Base-by-base conservation (phyloP, 257 asterid genomes). In the Dorcoceras hygrometricum region DNA sequence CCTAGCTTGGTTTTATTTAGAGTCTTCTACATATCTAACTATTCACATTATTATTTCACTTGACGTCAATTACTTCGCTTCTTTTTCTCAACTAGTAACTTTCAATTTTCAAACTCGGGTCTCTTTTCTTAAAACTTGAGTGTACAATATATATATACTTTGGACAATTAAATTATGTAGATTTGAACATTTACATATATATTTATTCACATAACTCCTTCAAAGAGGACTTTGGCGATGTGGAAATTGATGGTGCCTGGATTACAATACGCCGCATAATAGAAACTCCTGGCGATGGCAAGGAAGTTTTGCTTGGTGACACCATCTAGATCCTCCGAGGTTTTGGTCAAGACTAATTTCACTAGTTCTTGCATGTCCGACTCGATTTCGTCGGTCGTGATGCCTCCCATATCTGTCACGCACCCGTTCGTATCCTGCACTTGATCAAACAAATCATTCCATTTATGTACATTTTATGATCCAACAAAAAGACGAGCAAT, bases 211-310 rank as follows among this genome's bases (percentile, higher is more conserved):
- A 59, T 19, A 6, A 81, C 89, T 72, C 79, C 83, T 59, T 86
- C 81, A 68, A 89, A 92, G 51, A 92, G 93, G 29, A 92, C 96
- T 79, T 86, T 87, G 20, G 84, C 60, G 18, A 89, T 76, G 69
- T 92, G 97, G 63, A 62, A 73, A 57, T 82, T 73, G 59, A 86
- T 78, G 1, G 95, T 83, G 48, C 65, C 79, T 4, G 77, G 74
- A 50, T 66, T 77, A 78, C 84, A 89, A 71, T 79, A 71, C 27
- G 94, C 89, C 22, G 72, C 67, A 57, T 89, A 87, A 66, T 86
- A 88, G 59, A 77, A 90, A 57, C 86, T 83, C 77, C 75, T 88
- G 2, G 88, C 91, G 12, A 92, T 77, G 5, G 57, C 32, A 25
- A 89, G 83, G 74, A 87, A 89, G 67, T 72, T 83, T 2, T 82